Base-by-base conservation (phyloP, 331 rosid genomes). In the Ulmus americana region DNA sequence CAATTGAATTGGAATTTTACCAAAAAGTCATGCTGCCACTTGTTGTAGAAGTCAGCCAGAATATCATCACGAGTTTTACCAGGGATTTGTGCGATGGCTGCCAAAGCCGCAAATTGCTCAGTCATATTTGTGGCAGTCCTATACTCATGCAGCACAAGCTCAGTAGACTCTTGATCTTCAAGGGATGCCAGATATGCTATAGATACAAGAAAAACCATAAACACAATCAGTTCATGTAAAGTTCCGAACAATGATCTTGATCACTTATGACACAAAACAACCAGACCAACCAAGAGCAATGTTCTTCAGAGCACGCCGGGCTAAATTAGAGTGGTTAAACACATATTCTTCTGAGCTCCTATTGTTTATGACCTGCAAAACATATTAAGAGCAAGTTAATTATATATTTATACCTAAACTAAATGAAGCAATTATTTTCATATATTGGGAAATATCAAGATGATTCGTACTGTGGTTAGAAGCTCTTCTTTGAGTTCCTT, bases 301-400 rank as follows among this genome's bases (percentile, higher is more conserved):
- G 73, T 90, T 94, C 85, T 94, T 94, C 80, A 94, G 74, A 78
- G 99, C 87, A 64, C 97, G 99, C 76, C 97, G 79, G 28, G 99
- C 84, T 96, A 90, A 45, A 74, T 84, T 82, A 41, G 74, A 41
- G 74, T 94, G 97, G 75, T 87, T 59, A 49, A 94, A 94, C 58
- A 71, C 80, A 62, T 94, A 94, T 59, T 75, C 77, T 65, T 62
- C 86, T 1, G 96, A 61, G 83, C 91, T 90, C 70, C 78, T 85
- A 72, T 94, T 90, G 70, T 81, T 68, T 74, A 74, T 49, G 13
- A 94, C 91, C 99, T 94, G 82, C 45, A 76, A 74, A 76, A 60
- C 69, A 62, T 63, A 38, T 11, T 58, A 55, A 43, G 38, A 52
- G 22, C 16, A 56, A 59, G 42, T 59, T 61, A 16, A 22, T 28